Conservation (phyloP, 1,284 basidiomycete genomes). For the Cutaneotrichosporon sp. region DNA sequence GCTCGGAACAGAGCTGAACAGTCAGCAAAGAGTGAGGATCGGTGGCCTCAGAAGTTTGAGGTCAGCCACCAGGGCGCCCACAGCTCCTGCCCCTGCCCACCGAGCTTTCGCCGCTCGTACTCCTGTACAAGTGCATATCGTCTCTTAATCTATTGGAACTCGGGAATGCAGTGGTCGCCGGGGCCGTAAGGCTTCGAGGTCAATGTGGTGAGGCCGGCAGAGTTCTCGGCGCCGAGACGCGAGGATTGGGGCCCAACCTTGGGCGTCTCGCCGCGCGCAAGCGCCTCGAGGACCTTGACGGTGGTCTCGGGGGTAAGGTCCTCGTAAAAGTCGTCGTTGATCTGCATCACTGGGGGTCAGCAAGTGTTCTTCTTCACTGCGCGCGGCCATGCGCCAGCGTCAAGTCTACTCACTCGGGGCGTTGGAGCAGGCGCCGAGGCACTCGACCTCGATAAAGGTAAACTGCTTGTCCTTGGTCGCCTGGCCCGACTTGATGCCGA, state of each 20-base stretch:
- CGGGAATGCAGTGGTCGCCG: constrained; percentile 81
- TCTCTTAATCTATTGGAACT: constrained; percentile 67
- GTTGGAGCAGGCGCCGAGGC: constrained; percentile 96
- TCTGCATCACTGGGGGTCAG: constrained; percentile 70
- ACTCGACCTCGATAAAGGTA: constrained; percentile 97
- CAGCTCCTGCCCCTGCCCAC: background rate
- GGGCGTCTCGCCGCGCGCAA: constrained; percentile 81
- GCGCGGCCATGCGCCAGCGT: no score
- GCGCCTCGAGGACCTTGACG: constrained; percentile 80
- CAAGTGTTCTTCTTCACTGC: no score
- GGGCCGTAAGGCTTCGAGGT: constrained; percentile 91
- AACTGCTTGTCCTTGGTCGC: constrained; percentile 96
- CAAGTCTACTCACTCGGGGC: constrained; percentile 74
- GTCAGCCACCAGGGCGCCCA: background rate
- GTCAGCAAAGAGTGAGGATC: background rate
- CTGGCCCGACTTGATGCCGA: constrained; percentile 82
- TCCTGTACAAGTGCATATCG: constrained; percentile 12
- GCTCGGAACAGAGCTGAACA: background rate
- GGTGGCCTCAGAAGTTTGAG: background rate
- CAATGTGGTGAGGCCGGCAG: constrained; percentile 81
- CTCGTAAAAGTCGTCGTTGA: constrained; percentile 98
- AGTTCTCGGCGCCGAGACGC: constrained; percentile 84
- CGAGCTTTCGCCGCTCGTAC: background rate
- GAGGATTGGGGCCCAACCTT: constrained; percentile 90
- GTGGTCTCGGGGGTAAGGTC: constrained; percentile 92